Percentiles rank a stretch among this genome's conserved stretches.
Evolutionary conservation across 495 filamentous ascomycete genomes (phyloP).

Genomic region (Neurospora sp.): DNA sequence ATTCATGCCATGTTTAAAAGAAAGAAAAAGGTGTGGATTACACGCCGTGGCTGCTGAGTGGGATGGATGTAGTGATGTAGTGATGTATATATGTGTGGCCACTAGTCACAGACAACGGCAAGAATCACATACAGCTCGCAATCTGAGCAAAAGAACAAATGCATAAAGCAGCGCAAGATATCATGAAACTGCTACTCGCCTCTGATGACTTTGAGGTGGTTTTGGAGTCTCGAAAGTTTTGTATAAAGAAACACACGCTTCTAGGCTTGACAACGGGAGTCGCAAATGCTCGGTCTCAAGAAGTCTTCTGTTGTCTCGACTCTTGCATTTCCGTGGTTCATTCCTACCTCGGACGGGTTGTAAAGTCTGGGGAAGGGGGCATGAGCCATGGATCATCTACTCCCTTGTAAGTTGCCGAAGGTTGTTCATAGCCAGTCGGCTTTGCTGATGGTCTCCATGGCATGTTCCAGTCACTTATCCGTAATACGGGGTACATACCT

Average conservation of each 20-base stretch:
- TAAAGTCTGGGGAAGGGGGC: not conserved
- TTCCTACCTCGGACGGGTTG: not conserved
- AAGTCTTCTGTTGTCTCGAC: not conserved
- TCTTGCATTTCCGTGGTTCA: not conserved
- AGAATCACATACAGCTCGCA: not conserved
- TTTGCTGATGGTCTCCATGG: not conserved
- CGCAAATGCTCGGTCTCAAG: not conserved
- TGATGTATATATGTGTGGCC: not conserved
- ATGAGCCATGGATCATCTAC: not conserved
- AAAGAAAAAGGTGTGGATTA: not conserved
- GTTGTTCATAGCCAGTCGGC: not conserved
- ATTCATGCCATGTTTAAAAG: not conserved
- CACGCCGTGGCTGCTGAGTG: not conserved
- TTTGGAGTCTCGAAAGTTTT: not conserved
- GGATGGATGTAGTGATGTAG: not conserved
- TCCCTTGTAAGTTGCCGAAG: not conserved
- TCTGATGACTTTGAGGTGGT: not conserved
- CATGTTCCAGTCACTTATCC: not conserved
- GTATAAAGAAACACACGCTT: not conserved
- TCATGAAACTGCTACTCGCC: not conserved
- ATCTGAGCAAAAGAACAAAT: not conserved
- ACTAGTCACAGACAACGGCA: not conserved
- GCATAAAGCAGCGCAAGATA: not conserved
- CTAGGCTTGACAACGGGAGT: not conserved
- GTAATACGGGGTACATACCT: not conserved